Evolutionary conservation across 192 early-diverging fungal genomes (phyloP), one percentile per base, ranked within the genome.

Genomic region (Entomortierella beljakovae): DNA sequence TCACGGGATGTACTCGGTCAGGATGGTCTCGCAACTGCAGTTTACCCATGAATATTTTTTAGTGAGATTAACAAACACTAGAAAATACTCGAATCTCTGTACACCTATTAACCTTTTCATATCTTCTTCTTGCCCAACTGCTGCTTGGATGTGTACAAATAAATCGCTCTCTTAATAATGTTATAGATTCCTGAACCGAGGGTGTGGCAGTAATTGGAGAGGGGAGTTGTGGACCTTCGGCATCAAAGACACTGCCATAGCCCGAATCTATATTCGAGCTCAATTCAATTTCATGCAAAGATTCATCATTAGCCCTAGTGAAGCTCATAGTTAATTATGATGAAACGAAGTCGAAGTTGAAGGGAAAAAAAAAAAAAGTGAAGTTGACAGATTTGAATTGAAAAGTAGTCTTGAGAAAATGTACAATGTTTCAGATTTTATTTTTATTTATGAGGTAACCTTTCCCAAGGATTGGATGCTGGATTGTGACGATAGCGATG

Each of bases 121-220:
- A 48, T 37, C 68, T 52, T 38, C 29, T 79, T 3, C 61, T 50
- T 13, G 61, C 62, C n/a, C 35, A 57, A 0, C 26, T 34, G 9
- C 54, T 56, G 10, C 49, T 32, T 8, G 68, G 40, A 33, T 79
- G 75, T 26, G 75, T 48, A 40, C 75, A 79, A 6, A 59, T 52
- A 56, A 79, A 70, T 3, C 42, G 67, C 25, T 68, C 56, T 53
- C 68, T 54, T 20, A 79, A 61, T n/a, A 55, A 69, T 2, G 55
- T 11, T 37, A 68, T 31, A 6, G 61, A 33, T 10, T 4, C 32
- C 26, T 62, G 22, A 26, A 49, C 26, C 26, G 49, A 62, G 18
- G 32, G 48, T 0, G 42, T 2, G 0, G 40, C 23, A 23, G 63
- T 1, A 40, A 57, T 56, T 23, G 32, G 7, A 20, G 68, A 22